phyloP scores from a whole-genome alignment of 2,329 filamentous ascomycete genomes.

The Fusarium chlamydosporum region DNA sequence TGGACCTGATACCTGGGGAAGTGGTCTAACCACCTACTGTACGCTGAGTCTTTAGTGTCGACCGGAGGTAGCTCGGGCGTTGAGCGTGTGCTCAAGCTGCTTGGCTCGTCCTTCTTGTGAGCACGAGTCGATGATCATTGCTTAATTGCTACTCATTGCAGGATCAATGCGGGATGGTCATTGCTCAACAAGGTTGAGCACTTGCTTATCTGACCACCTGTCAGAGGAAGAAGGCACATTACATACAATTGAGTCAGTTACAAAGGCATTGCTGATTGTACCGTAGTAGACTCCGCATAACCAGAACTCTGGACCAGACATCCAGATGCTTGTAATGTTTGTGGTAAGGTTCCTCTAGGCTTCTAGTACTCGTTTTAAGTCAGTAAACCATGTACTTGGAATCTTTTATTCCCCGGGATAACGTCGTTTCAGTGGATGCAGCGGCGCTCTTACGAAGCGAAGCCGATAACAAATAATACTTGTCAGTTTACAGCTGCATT shows the following conservation, averaged over 20 bases:
- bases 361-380: conserved; percentile 1
- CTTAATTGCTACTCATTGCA: background rate
- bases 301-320: background rate
- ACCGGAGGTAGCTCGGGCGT: background rate
- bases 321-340: background rate
- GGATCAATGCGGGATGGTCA: conserved; percentile 3
- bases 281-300: background rate
- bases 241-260: background rate
- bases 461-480: background rate
- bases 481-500: conserved; percentile 1
- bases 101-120: background rate
- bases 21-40: background rate
- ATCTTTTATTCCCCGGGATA: conserved; percentile 8
- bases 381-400: conserved; percentile 10
- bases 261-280: background rate
- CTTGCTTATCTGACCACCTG: background rate
- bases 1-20: background rate
- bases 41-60: background rate
- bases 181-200: conserved; percentile 3
- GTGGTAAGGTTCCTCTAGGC: background rate
- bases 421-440: conserved; percentile 9
- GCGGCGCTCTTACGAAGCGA: conserved; percentile 17
- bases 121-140: background rate
- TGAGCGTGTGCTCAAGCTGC: background rate
- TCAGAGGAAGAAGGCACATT: background rate